Base-by-base conservation (phyloP, 2,329 filamentous ascomycete species). In the Davidsoniella neocaledoniae region DNA sequence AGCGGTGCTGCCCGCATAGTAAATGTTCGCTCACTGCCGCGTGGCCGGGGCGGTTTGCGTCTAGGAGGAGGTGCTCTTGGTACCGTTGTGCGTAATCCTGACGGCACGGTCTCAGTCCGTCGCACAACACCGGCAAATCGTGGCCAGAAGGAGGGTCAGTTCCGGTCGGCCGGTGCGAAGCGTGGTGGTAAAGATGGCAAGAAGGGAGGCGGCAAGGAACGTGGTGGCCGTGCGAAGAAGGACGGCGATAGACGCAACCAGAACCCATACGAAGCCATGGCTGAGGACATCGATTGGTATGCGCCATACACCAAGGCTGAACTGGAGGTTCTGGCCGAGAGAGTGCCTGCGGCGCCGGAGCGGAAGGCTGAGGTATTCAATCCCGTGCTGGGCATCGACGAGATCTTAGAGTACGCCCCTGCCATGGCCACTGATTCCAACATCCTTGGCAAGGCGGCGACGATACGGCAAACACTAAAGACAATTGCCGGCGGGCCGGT, bases 11-110 rank as follows among this genome's bases (percentile, higher is more conserved):
- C 49, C 10, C 65, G 62, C 52, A 57, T 69, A 14, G 59, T 71
- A 43, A 65, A 67, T 50, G 56, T 69, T 49, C 61, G 58, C 50
- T 67, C 58, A 50, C 57, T 69, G 10, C 65, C 63, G 5, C 54
- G 59, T 36, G 61, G 63, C 17, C 57, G 58, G 3, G 57, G 59
- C 17, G 58, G 58, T 12, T 36, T 49, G 36, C 46, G 51, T 14
- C 52, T 55, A 10, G 57, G 57, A 4, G 53, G 58, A 10, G 56
- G 51, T 21, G 37, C 33, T n/a, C 16, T 49, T 2, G 51, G 51
- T 14, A 49, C 43, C 25, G 54, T 39, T 46, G 50, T 43, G 48
- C 51, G 43, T 51, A 48, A 46, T 40, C 48, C 38, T 17, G 52
- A 42, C 6, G 48, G 53, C 10, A 53, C 49, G 9, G 49, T 52